Evolutionary conservation across 345 rosid genomes (phyloP).

Genomic region (Toxicodendron radicans): DNA sequence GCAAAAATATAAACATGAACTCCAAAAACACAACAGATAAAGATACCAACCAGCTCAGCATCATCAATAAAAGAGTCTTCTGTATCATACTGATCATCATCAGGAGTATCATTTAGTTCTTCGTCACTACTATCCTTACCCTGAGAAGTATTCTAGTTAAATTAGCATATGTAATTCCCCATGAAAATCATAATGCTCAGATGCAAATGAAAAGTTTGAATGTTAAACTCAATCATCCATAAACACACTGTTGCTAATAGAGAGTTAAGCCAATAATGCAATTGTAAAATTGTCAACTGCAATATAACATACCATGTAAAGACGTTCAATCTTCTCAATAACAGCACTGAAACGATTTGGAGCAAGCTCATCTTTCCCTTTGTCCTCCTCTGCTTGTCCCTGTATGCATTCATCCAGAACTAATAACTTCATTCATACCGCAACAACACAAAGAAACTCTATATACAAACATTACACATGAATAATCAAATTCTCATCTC

Average conservation of each 20-base stretch:
- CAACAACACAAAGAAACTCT: background rate
- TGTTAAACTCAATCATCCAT: background rate
- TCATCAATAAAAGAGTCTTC: slow-evolving; percentile 98
- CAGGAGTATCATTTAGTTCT: slow-evolving; percentile 75
- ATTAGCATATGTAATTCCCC: slow-evolving; percentile 21
- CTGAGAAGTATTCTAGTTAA: slow-evolving; percentile 39
- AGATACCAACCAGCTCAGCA: slow-evolving; percentile 75
- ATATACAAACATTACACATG: background rate
- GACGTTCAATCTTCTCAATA: slow-evolving; percentile 94
- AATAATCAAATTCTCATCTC: background rate
- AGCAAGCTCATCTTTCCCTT: slow-evolving; percentile 53
- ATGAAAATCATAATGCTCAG: no score
- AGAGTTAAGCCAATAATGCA: background rate
- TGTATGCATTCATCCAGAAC: slow-evolving; percentile 29
- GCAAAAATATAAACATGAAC: slow-evolving; percentile 11
- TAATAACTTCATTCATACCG: slow-evolving; percentile 14
- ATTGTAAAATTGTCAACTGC: background rate
- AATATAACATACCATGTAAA: slow-evolving; percentile 63
- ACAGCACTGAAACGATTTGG: slow-evolving; percentile 83
- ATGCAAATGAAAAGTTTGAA: no score
- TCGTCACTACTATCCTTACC: slow-evolving; percentile 96
- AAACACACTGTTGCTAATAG: background rate
- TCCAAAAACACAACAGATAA: background rate
- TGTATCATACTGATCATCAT: slow-evolving; percentile 94
- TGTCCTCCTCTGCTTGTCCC: slow-evolving; percentile 54